Evolutionary conservation across 768 basidiomycete species (phyloP).

Genomic region (Collybia sordida): DNA sequence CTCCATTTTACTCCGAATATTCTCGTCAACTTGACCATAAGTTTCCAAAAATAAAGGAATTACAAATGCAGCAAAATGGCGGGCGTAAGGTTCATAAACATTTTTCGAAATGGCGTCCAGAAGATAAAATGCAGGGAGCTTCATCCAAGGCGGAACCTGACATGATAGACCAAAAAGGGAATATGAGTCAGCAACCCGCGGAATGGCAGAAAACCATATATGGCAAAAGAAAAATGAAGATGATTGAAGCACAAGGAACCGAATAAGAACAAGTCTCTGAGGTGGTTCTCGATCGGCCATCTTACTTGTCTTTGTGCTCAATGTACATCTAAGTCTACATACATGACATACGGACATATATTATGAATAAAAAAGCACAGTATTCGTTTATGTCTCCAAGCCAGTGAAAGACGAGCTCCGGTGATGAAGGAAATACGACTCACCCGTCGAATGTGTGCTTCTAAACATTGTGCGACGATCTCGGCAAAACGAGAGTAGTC

Average conservation of each 20-base stretch:
- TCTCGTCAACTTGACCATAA: constrained; percentile 82
- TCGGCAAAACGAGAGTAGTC: constrained; percentile 78
- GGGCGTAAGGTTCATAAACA: constrained; percentile 89
- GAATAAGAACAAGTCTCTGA: constrained; percentile 12
- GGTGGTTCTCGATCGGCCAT: constrained; percentile 24
- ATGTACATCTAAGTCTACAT: constrained; percentile 37
- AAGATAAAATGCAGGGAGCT: constrained; percentile 92
- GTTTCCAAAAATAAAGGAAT: constrained; percentile 84
- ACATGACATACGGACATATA: constrained; percentile 35
- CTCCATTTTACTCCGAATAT: constrained; percentile 91
- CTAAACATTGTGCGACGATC: constrained; percentile 79
- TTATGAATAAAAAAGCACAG: constrained; percentile 13
- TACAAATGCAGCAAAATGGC: constrained; percentile 79
- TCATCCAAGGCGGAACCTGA: constrained; percentile 87
- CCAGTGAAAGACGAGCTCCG: constrained; percentile 14
- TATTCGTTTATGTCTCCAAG: constrained; percentile 3
- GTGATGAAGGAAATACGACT: constrained; percentile 42
- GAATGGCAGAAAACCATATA: constrained; percentile 23
- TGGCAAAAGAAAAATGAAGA: constrained; percentile 17
- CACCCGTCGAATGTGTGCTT: constrained; percentile 86
- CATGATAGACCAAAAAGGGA: constrained; percentile 32
- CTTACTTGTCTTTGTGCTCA: constrained; percentile 38
- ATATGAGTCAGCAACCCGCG: constrained; percentile 74
- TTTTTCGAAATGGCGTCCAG: constrained; percentile 98
- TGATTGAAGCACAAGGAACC: constrained; percentile 24